Evolutionary conservation across 2,329 filamentous ascomycete species (phyloP).

Genomic region (Paracoccidioides brasiliensis): DNA sequence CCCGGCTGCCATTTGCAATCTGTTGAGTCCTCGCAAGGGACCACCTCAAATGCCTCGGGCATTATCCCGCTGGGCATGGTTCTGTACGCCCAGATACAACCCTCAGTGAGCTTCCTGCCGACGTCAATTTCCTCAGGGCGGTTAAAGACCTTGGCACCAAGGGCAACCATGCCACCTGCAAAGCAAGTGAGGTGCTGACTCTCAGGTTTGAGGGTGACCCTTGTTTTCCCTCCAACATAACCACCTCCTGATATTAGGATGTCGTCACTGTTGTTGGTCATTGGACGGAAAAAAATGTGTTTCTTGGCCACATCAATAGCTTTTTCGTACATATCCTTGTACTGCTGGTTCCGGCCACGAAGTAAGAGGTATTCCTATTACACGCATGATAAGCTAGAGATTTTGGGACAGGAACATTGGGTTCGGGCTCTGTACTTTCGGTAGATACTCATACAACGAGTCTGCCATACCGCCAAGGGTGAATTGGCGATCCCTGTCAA

Average conservation of each 20-base stretch:
- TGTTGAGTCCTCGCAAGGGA: slow-evolving; percentile 24
- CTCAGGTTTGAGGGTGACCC: slow-evolving; percentile 25
- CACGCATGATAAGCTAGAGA: not conserved
- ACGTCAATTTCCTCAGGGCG: slow-evolving; percentile 37
- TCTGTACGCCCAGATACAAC: slow-evolving; percentile 44
- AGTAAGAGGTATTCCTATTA: slow-evolving; percentile 47
- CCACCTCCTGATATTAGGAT: slow-evolving; percentile 59
- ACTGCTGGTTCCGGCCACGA: slow-evolving; percentile 52
- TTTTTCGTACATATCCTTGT: slow-evolving; percentile 57
- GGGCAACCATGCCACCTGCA: slow-evolving; percentile 42
- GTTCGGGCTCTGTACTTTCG: slow-evolving; percentile 40
- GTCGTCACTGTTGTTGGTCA: slow-evolving; percentile 53
- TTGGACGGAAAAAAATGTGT: slow-evolving; percentile 64
- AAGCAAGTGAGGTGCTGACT: slow-evolving; percentile 43
- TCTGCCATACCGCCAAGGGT: slow-evolving; percentile 44
- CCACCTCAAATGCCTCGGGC: slow-evolving; percentile 37
- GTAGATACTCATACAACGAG: slow-evolving; percentile 46
- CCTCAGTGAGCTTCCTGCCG: slow-evolving; percentile 39
- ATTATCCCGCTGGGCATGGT: slow-evolving; percentile 39
- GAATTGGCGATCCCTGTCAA: slow-evolving; percentile 26
- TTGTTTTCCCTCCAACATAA: slow-evolving; percentile 22
- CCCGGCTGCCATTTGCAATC: slow-evolving; percentile 9
- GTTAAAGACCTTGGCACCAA: slow-evolving; percentile 41
- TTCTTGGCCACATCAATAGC: slow-evolving; percentile 56
- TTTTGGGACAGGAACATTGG: not conserved